Evolutionary conservation across 2,329 filamentous ascomycete species (phyloP).

Genomic region (Penicillium sp.): DNA sequence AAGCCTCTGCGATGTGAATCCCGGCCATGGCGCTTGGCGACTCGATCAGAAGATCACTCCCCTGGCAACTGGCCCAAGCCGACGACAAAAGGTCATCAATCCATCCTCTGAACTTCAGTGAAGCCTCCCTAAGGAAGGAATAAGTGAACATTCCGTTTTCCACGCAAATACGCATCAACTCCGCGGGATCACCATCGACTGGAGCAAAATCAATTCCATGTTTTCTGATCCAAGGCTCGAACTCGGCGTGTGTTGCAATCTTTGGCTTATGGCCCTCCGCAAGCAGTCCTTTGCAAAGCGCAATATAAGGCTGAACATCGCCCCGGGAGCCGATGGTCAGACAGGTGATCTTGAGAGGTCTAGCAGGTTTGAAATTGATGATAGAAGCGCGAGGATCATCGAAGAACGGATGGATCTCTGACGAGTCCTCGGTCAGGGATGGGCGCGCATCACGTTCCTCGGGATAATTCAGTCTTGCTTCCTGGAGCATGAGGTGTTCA

Average conservation of each 20-base stretch:
- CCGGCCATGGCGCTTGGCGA: slow-evolving; percentile 96
- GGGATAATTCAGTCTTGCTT: slow-evolving; percentile 59
- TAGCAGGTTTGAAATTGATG: slow-evolving; percentile 82
- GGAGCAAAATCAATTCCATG: slow-evolving; percentile 91
- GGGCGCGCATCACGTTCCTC: slow-evolving; percentile 31
- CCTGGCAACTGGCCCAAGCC: slow-evolving; percentile 80
- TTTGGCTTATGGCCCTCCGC: slow-evolving; percentile 81
- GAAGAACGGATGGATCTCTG: slow-evolving; percentile 70
- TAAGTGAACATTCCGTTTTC: slow-evolving; percentile 97
- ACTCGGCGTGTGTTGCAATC: slow-evolving; percentile 91
- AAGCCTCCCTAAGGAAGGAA: slow-evolving; percentile 84
- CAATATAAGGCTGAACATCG: slow-evolving; percentile 97
- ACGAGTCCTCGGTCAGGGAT: slow-evolving; percentile 31
- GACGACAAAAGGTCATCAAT: slow-evolving; percentile 82
- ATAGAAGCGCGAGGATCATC: slow-evolving; percentile 87
- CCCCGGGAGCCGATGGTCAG: slow-evolving; percentile 93
- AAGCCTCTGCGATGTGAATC: slow-evolving; percentile 92
- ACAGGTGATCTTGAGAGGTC: slow-evolving; percentile 81
- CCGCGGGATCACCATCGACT: slow-evolving; percentile 85
- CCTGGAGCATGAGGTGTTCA: slow-evolving; percentile 76
- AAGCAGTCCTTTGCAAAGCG: slow-evolving; percentile 84
- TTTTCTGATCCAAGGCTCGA: slow-evolving; percentile 82
- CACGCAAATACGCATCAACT: slow-evolving; percentile 93
- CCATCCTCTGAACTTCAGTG: slow-evolving; percentile 87
- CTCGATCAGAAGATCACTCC: slow-evolving; percentile 86